Evolutionary conservation across 2,329 filamentous ascomycete genomes (phyloP), one percentile per base, ranked within the genome.

Genomic region (Apiospora saccharicola): DNA sequence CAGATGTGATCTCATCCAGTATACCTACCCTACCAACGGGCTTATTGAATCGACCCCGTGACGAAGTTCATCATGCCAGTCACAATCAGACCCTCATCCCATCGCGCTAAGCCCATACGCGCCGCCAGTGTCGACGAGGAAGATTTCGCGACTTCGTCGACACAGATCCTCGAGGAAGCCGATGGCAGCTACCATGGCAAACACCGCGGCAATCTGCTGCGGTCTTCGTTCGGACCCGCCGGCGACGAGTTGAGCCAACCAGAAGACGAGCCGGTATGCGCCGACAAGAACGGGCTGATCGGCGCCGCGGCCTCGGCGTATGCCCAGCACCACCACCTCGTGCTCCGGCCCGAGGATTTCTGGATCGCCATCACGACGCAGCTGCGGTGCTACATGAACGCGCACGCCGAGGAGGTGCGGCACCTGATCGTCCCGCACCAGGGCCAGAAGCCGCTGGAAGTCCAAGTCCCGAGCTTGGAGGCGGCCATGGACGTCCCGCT

Each of bases 341-440:
- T 26, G 4, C 22, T 70, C 10, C 69, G 69, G 1, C 69, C 69
- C 41, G 87, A 89, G 43, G 87, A 89, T 72, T 76, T 89, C n/a
- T 89, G 87, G 87, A 81, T 88, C 61, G 79, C 86, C 6, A 87
- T 89, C 73, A 75, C 89, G 0, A 80, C 82, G 0, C 87, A 89
- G 73, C 74, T 88, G 0, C 84, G 80, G 74, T 79, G 83, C 71
- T 86, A 82, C 74, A 79, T 89, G 75, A 87, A 87, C 67, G 81
- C 77, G 1, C 79, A 88, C 72, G 80, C 85, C 4, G 84, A 88
- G 73, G 77, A 83, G n/a, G 77, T 88, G 7, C 80, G 85, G 14
- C 72, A 72, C 0, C 71, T 75, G 12, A 86, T 88, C 70, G 85
- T 88, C 3, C 70, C 76, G 0, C 85, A 87, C 73, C 70, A 83